phyloP scores from a whole-genome alignment of 208 protist genomes.

The Naegleria fowleri region DNA sequence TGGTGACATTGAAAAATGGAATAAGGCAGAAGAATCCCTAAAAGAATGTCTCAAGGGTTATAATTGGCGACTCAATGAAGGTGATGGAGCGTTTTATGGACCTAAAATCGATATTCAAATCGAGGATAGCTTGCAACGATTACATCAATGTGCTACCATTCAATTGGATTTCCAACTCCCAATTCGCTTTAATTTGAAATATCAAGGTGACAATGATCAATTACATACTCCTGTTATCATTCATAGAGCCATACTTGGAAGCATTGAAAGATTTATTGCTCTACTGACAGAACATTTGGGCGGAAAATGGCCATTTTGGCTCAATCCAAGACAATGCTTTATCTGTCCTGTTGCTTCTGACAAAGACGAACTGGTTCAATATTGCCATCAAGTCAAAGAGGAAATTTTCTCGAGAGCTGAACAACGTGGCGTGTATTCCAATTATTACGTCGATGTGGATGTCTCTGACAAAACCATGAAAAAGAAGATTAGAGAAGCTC shows the following conservation, averaged over 20 bases:
- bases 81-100: conserved; percentile 62
- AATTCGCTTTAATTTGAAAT: conserved; percentile 49
- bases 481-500: conserved; percentile 68
- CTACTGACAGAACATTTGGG: conserved; percentile 43
- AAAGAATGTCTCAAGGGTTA: conserved; percentile 22
- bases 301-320: conserved; percentile 50
- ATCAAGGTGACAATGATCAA: conserved; percentile 33
- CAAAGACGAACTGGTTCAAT: not conserved
- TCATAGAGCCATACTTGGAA: conserved; percentile 47
- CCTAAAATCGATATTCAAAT: conserved; percentile 60
- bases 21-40: conserved; percentile 43
- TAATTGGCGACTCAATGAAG: conserved; percentile 41
- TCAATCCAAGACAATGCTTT: conserved; percentile 41
- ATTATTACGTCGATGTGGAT: conserved; percentile 43
- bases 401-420: not conserved
- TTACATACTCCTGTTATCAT: conserved; percentile 44
- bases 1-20: conserved; percentile 71
- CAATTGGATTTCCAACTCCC: conserved; percentile 65
- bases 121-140: conserved; percentile 37
- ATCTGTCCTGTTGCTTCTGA: conserved; percentile 1
- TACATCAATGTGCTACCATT: conserved; percentile 56
- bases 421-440: not conserved
- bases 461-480: conserved; percentile 42
- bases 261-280: conserved; percentile 49
- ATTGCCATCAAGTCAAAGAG: not conserved